These are phyloP conservation scores for Sphaerulina populicola DNA, from an alignment of 2,329 filamentous ascomycete species.

Conservation along the genomic window DNA sequence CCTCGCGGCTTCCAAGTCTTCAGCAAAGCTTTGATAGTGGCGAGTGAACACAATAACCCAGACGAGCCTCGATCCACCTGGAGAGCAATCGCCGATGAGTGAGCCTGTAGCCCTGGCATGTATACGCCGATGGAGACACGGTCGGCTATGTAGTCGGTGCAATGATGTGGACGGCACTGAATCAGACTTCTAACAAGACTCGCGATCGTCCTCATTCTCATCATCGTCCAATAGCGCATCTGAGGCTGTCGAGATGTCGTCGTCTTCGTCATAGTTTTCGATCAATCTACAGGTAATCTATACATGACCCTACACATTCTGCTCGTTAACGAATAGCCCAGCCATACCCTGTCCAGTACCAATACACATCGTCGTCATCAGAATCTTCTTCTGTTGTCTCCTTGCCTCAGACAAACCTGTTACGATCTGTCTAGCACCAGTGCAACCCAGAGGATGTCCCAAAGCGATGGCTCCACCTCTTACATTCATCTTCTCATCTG, in stretches of 20 bases:
- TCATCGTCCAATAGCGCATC: not conserved
- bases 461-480: conserved; percentile 75
- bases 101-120: no score
- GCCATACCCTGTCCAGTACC: conserved; percentile 61
- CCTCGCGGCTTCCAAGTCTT: no score
- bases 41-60: no score
- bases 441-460: conserved; percentile 73
- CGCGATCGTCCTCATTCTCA: no score
- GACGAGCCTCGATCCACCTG: no score
- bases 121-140: no score
- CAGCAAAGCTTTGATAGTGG: no score
- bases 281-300: not conserved
- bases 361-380: conserved; percentile 86
- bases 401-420: conserved; percentile 51
- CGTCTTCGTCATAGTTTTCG: not conserved
- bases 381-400: conserved; percentile 31
- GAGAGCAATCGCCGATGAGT: no score
- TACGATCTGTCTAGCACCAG: conserved; percentile 72
- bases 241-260: not conserved
- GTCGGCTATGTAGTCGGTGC: no score
- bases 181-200: no score
- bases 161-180: no score
- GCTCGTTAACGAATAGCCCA: conserved; percentile 58
- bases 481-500: conserved; percentile 70
- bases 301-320: conserved; percentile 27